Evolutionary conservation across 2,329 filamentous ascomycete genomes (phyloP).

Genomic region (Fusarium sp.): DNA sequence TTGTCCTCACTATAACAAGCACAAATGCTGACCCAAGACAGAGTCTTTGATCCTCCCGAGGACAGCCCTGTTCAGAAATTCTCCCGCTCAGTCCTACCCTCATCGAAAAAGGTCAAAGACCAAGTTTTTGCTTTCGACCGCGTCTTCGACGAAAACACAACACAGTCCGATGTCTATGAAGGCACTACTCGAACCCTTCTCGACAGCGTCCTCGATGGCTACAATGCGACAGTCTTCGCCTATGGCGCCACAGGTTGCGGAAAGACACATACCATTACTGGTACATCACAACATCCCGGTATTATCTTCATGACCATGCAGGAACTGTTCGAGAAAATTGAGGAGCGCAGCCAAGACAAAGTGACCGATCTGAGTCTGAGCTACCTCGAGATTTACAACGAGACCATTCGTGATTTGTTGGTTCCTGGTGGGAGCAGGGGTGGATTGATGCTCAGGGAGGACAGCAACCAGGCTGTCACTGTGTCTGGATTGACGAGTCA

Average conservation of each 20-base stretch:
- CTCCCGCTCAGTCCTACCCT: constrained; percentile 80
- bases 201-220: constrained; percentile 94
- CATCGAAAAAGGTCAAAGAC: constrained; percentile 94
- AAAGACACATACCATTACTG: constrained; percentile 97
- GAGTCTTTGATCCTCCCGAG: constrained; percentile 96
- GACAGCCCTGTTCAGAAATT: constrained; percentile 92
- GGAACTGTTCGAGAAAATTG: constrained; percentile 95
- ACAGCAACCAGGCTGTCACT: constrained; percentile 91
- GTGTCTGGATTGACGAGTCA: constrained; percentile 92
- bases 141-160: constrained; percentile 95
- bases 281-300: constrained; percentile 89
- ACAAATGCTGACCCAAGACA: constrained; percentile 52
- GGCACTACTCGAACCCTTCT: constrained; percentile 88
- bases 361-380: constrained; percentile 90
- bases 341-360: constrained; percentile 87
- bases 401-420: constrained; percentile 94
- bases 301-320: constrained; percentile 99
- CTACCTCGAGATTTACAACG: constrained; percentile 98
- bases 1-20: background rate
- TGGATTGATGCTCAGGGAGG: constrained; percentile 91
- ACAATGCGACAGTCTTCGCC: constrained; percentile 98
- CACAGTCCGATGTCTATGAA: constrained; percentile 94
- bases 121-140: constrained; percentile 97
- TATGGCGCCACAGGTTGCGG: constrained; percentile 98
- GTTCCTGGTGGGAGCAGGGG: constrained; percentile 83